Base-by-base conservation (phyloP, 148 eudicot genomes). In the Pouteria glomerata region DNA sequence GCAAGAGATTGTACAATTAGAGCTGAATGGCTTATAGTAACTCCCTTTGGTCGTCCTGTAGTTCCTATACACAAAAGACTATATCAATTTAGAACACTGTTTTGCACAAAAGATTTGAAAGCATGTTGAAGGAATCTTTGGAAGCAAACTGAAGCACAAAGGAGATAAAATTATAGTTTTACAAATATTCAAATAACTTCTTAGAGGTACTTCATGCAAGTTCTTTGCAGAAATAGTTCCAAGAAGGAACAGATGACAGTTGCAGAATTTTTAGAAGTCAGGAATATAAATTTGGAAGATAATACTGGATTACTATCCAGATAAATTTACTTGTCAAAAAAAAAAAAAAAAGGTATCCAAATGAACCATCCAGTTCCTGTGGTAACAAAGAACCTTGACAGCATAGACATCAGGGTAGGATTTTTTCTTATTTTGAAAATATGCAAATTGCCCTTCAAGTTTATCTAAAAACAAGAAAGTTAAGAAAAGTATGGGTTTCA, bases 11-110 rank as follows among this genome's bases (percentile, higher is more conserved):
- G 99, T 51, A 87, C 78, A 24, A 91, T 35, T 71, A 95, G 80
- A 57, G 99, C 87, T 1, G 87, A 81, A 76, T 95, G 99, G 77
- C 85, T 90, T 75, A 95, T 76, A 16, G 85, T 71, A 51, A 85
- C 99, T 70, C 97, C 99, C 80, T 92, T 95, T 47, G 97, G 99
- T 82, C 71, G 88, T 69, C 99, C 99, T 6, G 97, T 89, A 42
- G 94, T 89, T 79, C 97, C 97, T 91, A 76, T 41, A 24, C 4
- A 35, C 18, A 74, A 34, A 29, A 59, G 19, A 73, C 16, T 33
- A 42, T 5, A 42, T 5, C 31, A 72, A 52, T 39, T 23, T n/a
- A 35, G 58, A 70, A 24, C 70, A 30, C 21, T 3, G 58, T 2
- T 41, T 3, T 13, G 41, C 64, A 7, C 3, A 37, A 69, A 10